Conservation (phyloP, 768 basidiomycete species). For the Boletus rex-veris region DNA sequence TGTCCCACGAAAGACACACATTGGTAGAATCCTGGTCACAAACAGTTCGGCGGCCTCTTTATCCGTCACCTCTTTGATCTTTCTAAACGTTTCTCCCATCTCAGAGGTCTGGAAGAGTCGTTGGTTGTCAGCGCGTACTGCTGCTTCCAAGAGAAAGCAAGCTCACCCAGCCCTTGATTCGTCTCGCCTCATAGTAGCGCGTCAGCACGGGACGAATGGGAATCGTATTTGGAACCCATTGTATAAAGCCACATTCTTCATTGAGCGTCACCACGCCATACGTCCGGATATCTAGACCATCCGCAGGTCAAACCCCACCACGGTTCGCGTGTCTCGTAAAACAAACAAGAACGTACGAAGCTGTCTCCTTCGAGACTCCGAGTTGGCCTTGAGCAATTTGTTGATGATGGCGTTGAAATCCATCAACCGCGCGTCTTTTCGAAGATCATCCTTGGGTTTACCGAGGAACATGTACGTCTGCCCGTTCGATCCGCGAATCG, state of each 20-base stretch:
- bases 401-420: constrained; percentile 98
- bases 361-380: constrained; percentile 86
- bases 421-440: constrained; percentile 97
- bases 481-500: constrained; percentile 79
- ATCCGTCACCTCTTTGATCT: constrained; percentile 49
- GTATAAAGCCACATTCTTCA: constrained; percentile 95
- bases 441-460: constrained; percentile 95
- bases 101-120: constrained; percentile 38
- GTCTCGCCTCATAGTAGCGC: constrained; percentile 58
- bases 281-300: constrained; percentile 73
- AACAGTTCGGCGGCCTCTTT: constrained; percentile 53
- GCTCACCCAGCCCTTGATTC: constrained; percentile 49
- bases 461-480: constrained; percentile 86
- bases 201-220: constrained; percentile 75
- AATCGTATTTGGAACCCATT: constrained; percentile 96
- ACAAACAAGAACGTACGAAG: constrained; percentile 58
- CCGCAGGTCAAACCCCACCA: background rate
- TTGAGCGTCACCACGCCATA: constrained; percentile 98
- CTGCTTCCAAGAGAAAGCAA: background rate
- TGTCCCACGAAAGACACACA: constrained; percentile 38
- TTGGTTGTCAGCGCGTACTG: constrained; percentile 1
- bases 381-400: constrained; percentile 89
- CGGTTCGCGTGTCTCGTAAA: background rate
- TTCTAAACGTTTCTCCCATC: constrained; percentile 44
- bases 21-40: constrained; percentile 48